Evolutionary conservation across 2,329 filamentous ascomycete genomes (phyloP).

Genomic region (Cytospora piceae): DNA sequence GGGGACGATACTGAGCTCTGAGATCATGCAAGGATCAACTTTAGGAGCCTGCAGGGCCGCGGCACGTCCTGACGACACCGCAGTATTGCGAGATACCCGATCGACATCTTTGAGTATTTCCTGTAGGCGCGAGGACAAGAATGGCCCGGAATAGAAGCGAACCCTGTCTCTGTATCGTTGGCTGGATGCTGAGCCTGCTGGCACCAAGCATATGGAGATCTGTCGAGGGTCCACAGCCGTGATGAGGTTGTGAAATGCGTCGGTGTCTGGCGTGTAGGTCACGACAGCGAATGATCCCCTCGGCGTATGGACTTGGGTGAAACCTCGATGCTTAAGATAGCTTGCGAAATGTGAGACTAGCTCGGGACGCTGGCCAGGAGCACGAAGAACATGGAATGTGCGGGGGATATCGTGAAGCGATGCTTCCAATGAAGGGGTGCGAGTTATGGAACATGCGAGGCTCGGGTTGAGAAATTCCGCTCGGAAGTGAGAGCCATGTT

Average conservation of each 20-base stretch:
- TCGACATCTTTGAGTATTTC: slow-evolving; percentile 6
- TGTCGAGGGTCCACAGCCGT: neutral
- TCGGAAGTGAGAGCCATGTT: slow-evolving; percentile 46
- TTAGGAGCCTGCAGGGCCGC: neutral
- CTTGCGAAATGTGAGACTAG: slow-evolving; percentile 8
- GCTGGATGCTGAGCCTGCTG: neutral
- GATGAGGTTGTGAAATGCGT: neutral
- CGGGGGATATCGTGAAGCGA: neutral
- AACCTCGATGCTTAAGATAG: slow-evolving; percentile 7
- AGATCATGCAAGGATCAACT: neutral
- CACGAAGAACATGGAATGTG: neutral
- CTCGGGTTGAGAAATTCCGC: slow-evolving; percentile 28
- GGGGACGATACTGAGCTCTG: neutral
- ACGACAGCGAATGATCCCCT: neutral
- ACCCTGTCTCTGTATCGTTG: neutral
- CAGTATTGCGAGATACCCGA: neutral
- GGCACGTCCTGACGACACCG: neutral
- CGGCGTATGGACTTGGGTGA: neutral
- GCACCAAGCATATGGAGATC: slow-evolving; percentile 3
- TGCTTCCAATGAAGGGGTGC: too few relatives aligned
- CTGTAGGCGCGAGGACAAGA: slow-evolving; percentile 3
- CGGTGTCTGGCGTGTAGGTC: slow-evolving; percentile 3
- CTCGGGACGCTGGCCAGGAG: slow-evolving; percentile 7
- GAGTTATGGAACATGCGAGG: neutral
- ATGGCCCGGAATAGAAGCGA: slow-evolving; percentile 7